Percentiles rank a stretch among this genome's conserved stretches.
Evolutionary conservation across 176 grass and related monocot genomes (phyloP).

Genomic region (Calamus simplicifolius): DNA sequence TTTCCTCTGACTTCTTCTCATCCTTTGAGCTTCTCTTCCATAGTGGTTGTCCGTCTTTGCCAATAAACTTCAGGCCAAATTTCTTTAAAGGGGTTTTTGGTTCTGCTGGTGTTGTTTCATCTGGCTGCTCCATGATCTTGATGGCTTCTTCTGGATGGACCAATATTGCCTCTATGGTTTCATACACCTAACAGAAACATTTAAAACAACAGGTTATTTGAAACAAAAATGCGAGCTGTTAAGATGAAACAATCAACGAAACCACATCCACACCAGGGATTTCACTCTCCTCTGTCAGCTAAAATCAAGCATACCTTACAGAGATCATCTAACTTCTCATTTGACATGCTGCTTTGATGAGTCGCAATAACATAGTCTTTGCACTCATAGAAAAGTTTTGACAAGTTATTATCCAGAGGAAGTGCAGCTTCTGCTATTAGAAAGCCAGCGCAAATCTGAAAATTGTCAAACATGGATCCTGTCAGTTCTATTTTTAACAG

Average conservation of each 20-base stretch:
- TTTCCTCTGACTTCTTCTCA: conserved; percentile 47
- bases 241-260: too few species aligned
- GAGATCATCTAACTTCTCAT: conserved; percentile 62
- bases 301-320: conserved; percentile 50
- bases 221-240: too few species aligned
- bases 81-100: conserved; percentile 45
- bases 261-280: too few species aligned
- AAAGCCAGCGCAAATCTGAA: conserved; percentile 73
- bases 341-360: conserved; percentile 35
- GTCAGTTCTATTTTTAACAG: conserved; percentile 22
- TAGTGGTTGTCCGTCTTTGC: conserved; percentile 44
- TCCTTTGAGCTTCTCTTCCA: conserved; percentile 49
- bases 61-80: conserved; percentile 40
- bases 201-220: neutral
- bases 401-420: conserved; percentile 44
- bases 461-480: conserved; percentile 26
- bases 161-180: conserved; percentile 69
- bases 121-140: conserved; percentile 45
- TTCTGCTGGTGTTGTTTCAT: conserved; percentile 27
- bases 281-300: neutral
- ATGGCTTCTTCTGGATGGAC: conserved; percentile 53
- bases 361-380: conserved; percentile 65
- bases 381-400: conserved; percentile 72
- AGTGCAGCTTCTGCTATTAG: conserved; percentile 49
- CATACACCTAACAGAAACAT: conserved; percentile 37